phyloP scores from a whole-genome alignment of 2,329 filamentous ascomycete species.

The Neophaeococcomyces mojaviensis region DNA sequence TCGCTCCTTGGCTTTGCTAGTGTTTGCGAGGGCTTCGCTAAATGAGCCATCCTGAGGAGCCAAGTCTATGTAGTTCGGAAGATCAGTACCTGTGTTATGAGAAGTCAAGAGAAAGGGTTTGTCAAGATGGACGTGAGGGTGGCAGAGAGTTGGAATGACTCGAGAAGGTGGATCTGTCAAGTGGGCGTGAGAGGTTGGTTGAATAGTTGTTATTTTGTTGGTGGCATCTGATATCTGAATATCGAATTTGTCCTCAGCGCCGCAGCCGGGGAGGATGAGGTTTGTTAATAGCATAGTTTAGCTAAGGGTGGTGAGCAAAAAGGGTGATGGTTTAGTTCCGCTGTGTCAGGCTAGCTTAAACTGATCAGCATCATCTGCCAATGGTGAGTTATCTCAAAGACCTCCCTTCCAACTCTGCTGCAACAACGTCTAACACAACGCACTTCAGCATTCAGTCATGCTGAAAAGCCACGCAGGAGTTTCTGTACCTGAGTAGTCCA shows the following conservation, averaged over 20 bases:
- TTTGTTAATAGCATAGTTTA: conserved; percentile 16
- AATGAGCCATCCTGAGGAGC: conserved; percentile 56
- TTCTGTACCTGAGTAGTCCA: too few relatives aligned
- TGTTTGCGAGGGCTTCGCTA: conserved; percentile 55
- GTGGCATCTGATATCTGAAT: conserved; percentile 7
- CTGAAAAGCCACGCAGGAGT: too few relatives aligned
- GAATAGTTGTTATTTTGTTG: conserved; percentile 16
- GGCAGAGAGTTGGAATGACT: conserved; percentile 53
- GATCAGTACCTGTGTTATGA: conserved; percentile 10
- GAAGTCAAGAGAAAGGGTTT: conserved; percentile 35
- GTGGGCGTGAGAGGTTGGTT: conserved; percentile 6
- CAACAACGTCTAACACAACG: too few relatives aligned
- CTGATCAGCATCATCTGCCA: neutral
- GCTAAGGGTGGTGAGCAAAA: too few relatives aligned
- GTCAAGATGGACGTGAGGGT: conserved; percentile 67
- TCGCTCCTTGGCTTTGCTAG: conserved; percentile 52
- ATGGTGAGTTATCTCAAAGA: neutral
- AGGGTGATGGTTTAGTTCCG: neutral
- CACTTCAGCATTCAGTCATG: too few relatives aligned
- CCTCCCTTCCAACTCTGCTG: too few relatives aligned
- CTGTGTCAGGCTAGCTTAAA: neutral
- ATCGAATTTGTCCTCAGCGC: conserved; percentile 14
- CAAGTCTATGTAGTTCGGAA: conserved; percentile 47
- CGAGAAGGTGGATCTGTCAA: conserved; percentile 18
- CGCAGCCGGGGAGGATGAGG: conserved; percentile 17